Conservation (phyloP, 2,329 filamentous ascomycete genomes). For the Colletotrichum tropicicola region DNA sequence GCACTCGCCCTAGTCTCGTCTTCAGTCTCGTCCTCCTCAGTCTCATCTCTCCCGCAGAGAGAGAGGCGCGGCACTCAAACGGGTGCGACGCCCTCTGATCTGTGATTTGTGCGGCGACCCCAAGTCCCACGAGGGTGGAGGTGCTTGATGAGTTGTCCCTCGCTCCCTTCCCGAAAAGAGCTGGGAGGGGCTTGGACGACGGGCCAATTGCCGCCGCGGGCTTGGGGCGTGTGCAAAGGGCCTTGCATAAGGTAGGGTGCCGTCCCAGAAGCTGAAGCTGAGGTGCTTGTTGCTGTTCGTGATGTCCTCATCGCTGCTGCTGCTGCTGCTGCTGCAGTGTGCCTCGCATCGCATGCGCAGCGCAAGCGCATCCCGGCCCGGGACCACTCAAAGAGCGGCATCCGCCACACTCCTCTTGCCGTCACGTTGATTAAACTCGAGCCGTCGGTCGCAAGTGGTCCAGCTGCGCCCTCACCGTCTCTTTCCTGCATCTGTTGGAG, state of each 20-base stretch:
- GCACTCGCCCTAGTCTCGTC: background rate
- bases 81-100: no score
- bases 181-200: conserved; percentile 12
- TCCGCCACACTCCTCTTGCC: background rate
- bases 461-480: background rate
- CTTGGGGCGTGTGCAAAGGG: conserved; percentile 25
- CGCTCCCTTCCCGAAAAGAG: conserved; percentile 29
- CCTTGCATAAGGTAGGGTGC: background rate
- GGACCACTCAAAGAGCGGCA: conserved; percentile 7
- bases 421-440: background rate
- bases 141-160: conserved; percentile 28
- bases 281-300: no score
- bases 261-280: background rate
- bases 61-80: no score
- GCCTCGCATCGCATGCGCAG: background rate
- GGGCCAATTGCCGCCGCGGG: conserved; percentile 29
- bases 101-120: background rate
- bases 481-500: background rate
- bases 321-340: background rate
- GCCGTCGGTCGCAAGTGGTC: background rate
- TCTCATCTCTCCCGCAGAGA: no score
- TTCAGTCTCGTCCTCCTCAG: no score
- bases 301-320: background rate
- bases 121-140: conserved; percentile 26
- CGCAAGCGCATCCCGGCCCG: background rate